Percentiles rank a stretch among this genome's conserved stretches.
These are phyloP conservation scores for Aspergillus indologenus DNA, from an alignment of 495 filamentous ascomycete species.

Conservation along the genomic window DNA sequence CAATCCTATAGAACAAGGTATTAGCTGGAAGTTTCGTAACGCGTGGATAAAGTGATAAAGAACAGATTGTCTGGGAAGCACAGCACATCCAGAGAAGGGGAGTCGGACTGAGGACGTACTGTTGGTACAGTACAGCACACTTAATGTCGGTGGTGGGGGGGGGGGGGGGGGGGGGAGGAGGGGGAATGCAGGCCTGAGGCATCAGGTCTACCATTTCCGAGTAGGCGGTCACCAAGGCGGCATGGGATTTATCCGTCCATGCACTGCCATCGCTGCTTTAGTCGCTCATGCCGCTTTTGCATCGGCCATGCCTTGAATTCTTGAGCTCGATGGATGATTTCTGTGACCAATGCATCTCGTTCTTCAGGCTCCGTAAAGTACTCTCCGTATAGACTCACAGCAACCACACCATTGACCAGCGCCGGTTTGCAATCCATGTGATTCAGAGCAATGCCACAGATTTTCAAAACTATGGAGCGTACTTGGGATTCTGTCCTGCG, in stretches of 20 bases:
- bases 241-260: not conserved
- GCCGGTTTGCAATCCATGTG: constrained; percentile 21
- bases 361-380: constrained; percentile 27
- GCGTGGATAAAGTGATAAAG: not conserved
- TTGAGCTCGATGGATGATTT: not conserved
- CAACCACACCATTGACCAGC: constrained; percentile 29
- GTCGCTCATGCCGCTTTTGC: not conserved
- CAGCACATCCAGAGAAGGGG: not conserved
- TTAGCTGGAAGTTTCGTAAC: not conserved
- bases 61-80: not conserved
- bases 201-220: no score
- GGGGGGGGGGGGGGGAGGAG: no score
- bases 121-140: no score
- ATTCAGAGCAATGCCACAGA: constrained; percentile 25
- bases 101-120: no score
- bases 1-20: not conserved
- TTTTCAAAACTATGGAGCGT: constrained; percentile 23
- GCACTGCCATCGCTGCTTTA: not conserved
- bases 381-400: constrained; percentile 25
- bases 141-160: not conserved
- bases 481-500: constrained; percentile 27
- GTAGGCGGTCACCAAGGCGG: no score
- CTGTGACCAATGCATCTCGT: constrained; percentile 11
- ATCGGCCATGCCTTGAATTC: not conserved
- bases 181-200: no score